These are phyloP conservation scores for Tricharina praecox DNA, from an alignment of 495 filamentous ascomycete species.

Conservation along the genomic window DNA sequence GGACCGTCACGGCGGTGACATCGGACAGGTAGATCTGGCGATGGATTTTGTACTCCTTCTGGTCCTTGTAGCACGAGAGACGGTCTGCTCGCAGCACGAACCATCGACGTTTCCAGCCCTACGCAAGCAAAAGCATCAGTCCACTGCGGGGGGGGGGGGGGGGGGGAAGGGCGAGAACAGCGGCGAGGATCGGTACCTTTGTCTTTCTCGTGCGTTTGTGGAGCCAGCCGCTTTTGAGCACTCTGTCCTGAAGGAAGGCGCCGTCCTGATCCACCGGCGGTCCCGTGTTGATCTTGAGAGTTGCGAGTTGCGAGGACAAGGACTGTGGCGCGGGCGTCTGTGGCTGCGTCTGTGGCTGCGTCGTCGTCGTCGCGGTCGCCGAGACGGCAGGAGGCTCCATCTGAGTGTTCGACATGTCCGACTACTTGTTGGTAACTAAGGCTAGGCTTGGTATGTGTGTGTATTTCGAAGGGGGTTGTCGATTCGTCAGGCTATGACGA, in stretches of 20 bases:
- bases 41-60: constrained; percentile 72
- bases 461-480: no score
- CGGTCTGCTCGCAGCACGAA: constrained; percentile 82
- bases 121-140: constrained; percentile 27
- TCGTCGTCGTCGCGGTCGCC: no score
- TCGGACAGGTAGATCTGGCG: constrained; percentile 78
- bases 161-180: no score
- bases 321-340: no score
- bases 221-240: constrained; percentile 73
- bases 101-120: constrained; percentile 79
- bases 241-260: constrained; percentile 83
- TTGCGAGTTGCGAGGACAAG: background rate
- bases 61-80: constrained; percentile 88
- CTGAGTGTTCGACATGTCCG: no score
- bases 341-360: no score
- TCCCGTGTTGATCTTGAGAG: constrained; percentile 8
- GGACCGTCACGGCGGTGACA: constrained; percentile 70
- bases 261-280: constrained; percentile 71
- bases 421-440: no score
- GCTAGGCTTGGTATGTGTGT: no score
- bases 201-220: constrained; percentile 81
- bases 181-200: no score
- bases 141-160: no score
- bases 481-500: no score
- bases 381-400: no score